These are phyloP conservation scores for Coprinellus aureogranulatus DNA, from an alignment of 768 basidiomycete species.

Conservation along the genomic window DNA sequence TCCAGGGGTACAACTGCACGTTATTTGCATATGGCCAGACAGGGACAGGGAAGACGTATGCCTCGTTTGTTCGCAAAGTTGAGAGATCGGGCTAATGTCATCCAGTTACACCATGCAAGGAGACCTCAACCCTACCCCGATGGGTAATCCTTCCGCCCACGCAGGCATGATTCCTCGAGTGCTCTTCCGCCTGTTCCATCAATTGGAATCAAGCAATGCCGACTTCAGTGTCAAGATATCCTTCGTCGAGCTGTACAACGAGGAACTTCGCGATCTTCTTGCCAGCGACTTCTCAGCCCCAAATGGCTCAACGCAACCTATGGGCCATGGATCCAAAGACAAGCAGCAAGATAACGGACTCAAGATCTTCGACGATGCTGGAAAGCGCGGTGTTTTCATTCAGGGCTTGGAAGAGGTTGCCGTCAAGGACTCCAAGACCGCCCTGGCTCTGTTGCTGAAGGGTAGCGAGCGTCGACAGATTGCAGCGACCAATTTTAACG, in stretches of 20 bases:
- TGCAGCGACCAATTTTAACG: conserved; percentile 96
- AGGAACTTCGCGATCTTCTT: conserved; percentile 93
- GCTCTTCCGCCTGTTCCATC: conserved; percentile 86
- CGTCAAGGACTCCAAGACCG: conserved; percentile 81
- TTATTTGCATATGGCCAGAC: conserved; percentile 98
- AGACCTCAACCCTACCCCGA: conserved; percentile 75
- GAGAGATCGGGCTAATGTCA: conserved; percentile 4
- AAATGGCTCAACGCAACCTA: conserved; percentile 66
- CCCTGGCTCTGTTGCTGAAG: conserved; percentile 78
- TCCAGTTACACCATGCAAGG: conserved; percentile 95
- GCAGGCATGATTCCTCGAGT: conserved; percentile 97
- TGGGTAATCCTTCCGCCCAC: conserved; percentile 83
- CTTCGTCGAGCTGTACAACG: conserved; percentile 95
- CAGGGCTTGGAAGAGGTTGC: conserved; percentile 91
- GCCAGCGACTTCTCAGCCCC: conserved; percentile 74
- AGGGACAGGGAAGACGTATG: conserved; percentile 97
- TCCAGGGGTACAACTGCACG: conserved; percentile 95
- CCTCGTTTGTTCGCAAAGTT: conserved; percentile 12
- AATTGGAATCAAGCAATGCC: conserved; percentile 69
- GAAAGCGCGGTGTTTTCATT: conserved; percentile 84
- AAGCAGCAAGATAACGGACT: conserved; percentile 50
- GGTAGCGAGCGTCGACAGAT: conserved; percentile 90
- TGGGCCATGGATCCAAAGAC: conserved; percentile 68
- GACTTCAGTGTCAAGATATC: conserved; percentile 95
- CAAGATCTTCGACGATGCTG: conserved; percentile 89